phyloP scores from a whole-genome alignment of 108 stramenopile genomes.

The Schizochytrium sp. region DNA sequence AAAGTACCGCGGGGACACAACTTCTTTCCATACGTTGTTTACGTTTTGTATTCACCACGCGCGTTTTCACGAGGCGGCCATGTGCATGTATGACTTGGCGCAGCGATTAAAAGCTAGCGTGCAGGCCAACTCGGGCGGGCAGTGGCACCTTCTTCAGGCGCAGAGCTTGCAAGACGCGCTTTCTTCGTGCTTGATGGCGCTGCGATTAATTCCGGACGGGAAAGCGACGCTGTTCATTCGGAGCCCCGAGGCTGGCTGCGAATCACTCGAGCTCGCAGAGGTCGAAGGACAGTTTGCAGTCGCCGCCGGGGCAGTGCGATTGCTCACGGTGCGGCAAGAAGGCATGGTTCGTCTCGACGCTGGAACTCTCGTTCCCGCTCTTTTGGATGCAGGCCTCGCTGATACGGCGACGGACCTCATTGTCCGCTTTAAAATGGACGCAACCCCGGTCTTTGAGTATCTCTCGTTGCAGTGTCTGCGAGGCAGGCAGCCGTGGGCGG shows the following conservation, averaged over 20 bases:
- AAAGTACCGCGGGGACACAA: not conserved
- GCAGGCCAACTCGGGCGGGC: not conserved
- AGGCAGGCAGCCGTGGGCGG: not conserved
- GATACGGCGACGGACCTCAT: not conserved
- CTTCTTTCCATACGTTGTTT: not conserved
- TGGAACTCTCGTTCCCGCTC: not conserved
- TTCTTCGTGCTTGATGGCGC: not conserved
- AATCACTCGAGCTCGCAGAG: not conserved
- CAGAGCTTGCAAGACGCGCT: not conserved
- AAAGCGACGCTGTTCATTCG: not conserved
- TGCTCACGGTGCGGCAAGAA: not conserved
- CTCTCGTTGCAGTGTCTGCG: not conserved
- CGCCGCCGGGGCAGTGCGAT: not conserved
- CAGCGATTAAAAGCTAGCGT: not conserved
- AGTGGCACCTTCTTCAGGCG: not conserved
- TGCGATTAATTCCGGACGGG: not conserved
- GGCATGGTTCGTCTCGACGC: not conserved
- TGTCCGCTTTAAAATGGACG: not conserved
- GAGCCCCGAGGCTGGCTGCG: not conserved
- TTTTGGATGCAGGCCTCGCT: not conserved
- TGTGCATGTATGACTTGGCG: not conserved
- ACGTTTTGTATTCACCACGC: conserved; percentile 8
- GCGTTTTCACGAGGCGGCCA: not conserved
- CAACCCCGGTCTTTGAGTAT: not conserved
- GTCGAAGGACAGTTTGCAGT: not conserved